Evolutionary conservation across 1,139 yeast genomes (phyloP), one percentile per base, ranked within the genome.

Genomic region (Pichia cactophila): DNA sequence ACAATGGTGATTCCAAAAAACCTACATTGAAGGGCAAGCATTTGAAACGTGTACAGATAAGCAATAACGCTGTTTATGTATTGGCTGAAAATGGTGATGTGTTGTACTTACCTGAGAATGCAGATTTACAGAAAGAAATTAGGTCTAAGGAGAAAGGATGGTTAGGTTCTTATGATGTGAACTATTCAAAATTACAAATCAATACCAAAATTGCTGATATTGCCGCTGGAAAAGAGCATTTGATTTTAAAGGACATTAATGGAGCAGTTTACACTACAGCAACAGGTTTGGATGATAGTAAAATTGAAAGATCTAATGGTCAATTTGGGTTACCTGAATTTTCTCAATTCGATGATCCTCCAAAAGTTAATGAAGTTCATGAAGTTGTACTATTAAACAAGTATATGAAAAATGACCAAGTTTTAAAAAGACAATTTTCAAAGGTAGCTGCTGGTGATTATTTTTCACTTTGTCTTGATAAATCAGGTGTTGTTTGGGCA

Each of bases 321-420:
- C 97, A 90, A 67, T 86, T 75, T 65, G 97, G 97, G 14, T 65
- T 86, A 23, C 94, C 95, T 0, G 66, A 70, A 14, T 77, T 72
- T 57, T 81, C 95, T 0, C 90, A 87, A 50, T 81, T 79, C 58
- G 80, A 73, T 48, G 53, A 56, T 5, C 69, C 77, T 0, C 83
- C 83, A 26, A 54, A 53, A 6, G 71, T 74, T 4, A 73, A 74
- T 49, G 60, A 60, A 48, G 55, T 69, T 5, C 62, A 64, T 40
- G 72, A 68, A 41, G 64, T 71, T 26, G 55, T 61, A 2, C 50
- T 71, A 31, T 54, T 73, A 46, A 71, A 71, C 51, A 64, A 67
- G 44, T 66, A 59, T 41, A 54, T 68, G 62, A 44, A 46, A 17
- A 60, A 68, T 54, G 56, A 68, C 9, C 36, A 51, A 17, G 57